Percentiles rank a stretch among this genome's conserved stretches.
phyloP scores from a whole-genome alignment of 2,329 filamentous ascomycete species.

The Monosporascus ibericus region DNA sequence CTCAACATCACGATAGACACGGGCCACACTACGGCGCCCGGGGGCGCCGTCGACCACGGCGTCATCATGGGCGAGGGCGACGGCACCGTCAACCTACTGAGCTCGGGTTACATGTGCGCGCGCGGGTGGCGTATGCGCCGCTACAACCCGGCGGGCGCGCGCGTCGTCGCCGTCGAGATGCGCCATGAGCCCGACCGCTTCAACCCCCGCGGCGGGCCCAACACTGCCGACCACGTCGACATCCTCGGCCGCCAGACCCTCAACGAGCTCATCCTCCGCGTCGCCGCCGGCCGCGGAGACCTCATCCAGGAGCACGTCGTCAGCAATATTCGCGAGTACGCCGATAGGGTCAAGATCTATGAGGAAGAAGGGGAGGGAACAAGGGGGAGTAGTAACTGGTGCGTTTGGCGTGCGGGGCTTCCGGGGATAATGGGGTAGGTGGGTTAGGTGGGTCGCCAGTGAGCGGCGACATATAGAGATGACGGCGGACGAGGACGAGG shows the following conservation, averaged over 20 bases:
- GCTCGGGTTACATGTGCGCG: slow-evolving; percentile 92
- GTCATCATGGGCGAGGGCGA: slow-evolving; percentile 96
- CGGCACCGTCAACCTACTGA: slow-evolving; percentile 90
- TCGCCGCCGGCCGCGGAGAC: slow-evolving; percentile 80
- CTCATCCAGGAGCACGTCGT: slow-evolving; percentile 70
- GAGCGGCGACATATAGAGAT: not conserved
- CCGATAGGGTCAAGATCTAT: slow-evolving; percentile 75
- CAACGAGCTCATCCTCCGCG: slow-evolving; percentile 82
- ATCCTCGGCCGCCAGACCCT: slow-evolving; percentile 84
- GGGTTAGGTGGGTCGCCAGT: too few relatives aligned
- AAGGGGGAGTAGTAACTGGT: slow-evolving; percentile 3
- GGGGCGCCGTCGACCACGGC: slow-evolving; percentile 60
- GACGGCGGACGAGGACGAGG: not conserved
- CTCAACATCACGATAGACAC: slow-evolving; percentile 73
- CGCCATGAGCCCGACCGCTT: slow-evolving; percentile 91
- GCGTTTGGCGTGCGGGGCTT: not conserved
- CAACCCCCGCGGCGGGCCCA: slow-evolving; percentile 67
- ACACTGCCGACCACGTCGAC: slow-evolving; percentile 87
- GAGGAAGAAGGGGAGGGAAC: slow-evolving; percentile 45
- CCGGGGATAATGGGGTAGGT: too few relatives aligned
- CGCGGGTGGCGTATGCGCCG: slow-evolving; percentile 90
- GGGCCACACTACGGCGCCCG: slow-evolving; percentile 34
- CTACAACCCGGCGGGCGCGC: slow-evolving; percentile 80
- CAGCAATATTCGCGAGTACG: slow-evolving; percentile 77
- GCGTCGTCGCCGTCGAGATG: slow-evolving; percentile 90